phyloP scores from a whole-genome alignment of 1,139 yeast species.

The Geotrichum macrosporum region DNA sequence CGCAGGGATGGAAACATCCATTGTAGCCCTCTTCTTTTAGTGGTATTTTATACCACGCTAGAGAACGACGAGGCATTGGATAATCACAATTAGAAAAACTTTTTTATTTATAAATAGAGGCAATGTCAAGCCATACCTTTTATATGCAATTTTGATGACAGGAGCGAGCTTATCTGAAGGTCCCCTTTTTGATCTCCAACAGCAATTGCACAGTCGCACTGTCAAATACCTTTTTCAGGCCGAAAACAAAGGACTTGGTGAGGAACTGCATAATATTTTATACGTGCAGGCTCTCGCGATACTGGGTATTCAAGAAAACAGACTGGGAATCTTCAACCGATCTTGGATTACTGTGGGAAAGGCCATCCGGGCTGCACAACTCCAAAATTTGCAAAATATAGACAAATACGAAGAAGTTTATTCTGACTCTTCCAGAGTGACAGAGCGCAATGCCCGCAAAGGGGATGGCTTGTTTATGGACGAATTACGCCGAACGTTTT shows the following conservation, averaged over 20 bases:
- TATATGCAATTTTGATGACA: constrained; percentile 32
- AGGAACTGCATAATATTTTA: constrained; percentile 24
- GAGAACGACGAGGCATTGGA: too few species aligned
- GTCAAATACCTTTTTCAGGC: constrained; percentile 27
- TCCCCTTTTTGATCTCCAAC: constrained; percentile 22
- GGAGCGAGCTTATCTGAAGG: constrained; percentile 29
- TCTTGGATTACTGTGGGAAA: constrained; percentile 36
- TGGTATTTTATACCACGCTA: too few species aligned
- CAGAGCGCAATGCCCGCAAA: too few species aligned
- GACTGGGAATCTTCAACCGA: constrained; percentile 30
- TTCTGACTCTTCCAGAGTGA: background rate
- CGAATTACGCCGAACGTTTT: constrained; percentile 34
- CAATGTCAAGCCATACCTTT: constrained; percentile 29
- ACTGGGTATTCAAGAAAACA: constrained; percentile 30
- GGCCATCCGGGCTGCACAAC: constrained; percentile 29
- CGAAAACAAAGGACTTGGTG: constrained; percentile 25
- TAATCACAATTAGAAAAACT: too few species aligned
- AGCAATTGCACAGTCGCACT: constrained; percentile 30
- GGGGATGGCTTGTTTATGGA: constrained; percentile 26
- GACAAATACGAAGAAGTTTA: constrained; percentile 11
- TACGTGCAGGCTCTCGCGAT: constrained; percentile 32
- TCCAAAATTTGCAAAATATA: constrained; percentile 31
- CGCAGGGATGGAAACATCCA: too few species aligned
- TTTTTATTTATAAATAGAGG: too few species aligned
- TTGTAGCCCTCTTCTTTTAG: too few species aligned